Base-by-base conservation (phyloP, 192 early-diverging fungal species). In the Obelidium mucronatum region DNA sequence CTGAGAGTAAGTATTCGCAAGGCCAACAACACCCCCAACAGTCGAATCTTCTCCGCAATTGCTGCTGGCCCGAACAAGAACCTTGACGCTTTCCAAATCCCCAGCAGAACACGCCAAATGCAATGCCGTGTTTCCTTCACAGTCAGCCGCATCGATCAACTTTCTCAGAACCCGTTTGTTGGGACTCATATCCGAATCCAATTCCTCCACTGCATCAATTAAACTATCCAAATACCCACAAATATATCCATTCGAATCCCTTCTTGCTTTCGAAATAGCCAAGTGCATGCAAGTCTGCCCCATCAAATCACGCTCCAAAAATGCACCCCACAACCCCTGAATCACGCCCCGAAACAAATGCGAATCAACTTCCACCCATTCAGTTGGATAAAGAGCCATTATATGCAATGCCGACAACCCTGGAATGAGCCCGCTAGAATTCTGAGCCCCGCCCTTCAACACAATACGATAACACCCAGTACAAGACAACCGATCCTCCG, bases 211-310 rank as follows among this genome's bases (percentile, higher is more conserved):
- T 19, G n/a, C 55, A 4, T 58, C n/a, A 30, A 58, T 24, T 6
- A 58, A 5, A 58, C 55, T 19, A 5, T 58, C 55, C 55, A 58
- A 4, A 24, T 19, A 28, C 8, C 8, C 55, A 58, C n/a, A n/a
- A n/a, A n/a, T n/a, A n/a, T 24, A 19, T 58, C 11, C 55, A 58
- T 58, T 19, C 5, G 55, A 58, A 58, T 5, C 55, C 5, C 28
- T 58, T 30, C 28, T 58, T 13, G 11, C 30, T 19, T n/a, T 22
- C 30, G 40, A n/a, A 24, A 65, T 40, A 26, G 44, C 66, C 24
- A 35, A 39, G 30, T 67, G 66, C 24, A 67, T 19, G 42, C 34
- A 36, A 17, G 66, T 67, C 17, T 15, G 44, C 26, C 66, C 66
- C 35, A n/a, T n/a, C 0, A 30, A 52, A 36, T 67, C 66, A 4